Evolutionary conservation across 148 eudicot species (phyloP).

Genomic region (Rhododendron kiyosumense): DNA sequence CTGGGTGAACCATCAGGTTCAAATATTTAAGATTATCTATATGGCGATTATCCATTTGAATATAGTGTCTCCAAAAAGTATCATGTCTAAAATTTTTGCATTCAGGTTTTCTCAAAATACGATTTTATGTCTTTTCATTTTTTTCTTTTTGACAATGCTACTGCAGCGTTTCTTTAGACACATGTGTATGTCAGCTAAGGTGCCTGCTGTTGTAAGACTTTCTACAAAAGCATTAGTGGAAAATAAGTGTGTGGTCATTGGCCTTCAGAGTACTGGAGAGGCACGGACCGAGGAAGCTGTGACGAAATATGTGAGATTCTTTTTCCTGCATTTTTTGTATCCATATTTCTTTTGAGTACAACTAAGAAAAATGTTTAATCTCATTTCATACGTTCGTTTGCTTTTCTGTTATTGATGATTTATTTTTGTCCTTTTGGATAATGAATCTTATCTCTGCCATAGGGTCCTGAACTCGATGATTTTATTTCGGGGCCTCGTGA

Average conservation of each 20-base stretch:
- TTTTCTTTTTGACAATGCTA: slow-evolving; percentile 10
- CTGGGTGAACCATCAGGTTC: slow-evolving; percentile 99
- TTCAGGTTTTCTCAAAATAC: slow-evolving; percentile 6
- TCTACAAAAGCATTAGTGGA: slow-evolving; percentile 68
- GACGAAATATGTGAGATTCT: slow-evolving; percentile 70
- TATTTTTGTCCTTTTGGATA: background rate
- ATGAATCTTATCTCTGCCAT: slow-evolving; percentile 7
- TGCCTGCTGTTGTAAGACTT: slow-evolving; percentile 73
- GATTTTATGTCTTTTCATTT: slow-evolving; percentile 4
- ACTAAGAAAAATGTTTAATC: background rate
- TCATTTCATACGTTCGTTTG: background rate
- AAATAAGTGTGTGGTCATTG: slow-evolving; percentile 78
- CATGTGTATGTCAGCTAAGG: slow-evolving; percentile 98
- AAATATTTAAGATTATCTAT: background rate
- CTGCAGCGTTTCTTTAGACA: slow-evolving; percentile 93
- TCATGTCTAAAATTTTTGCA: background rate
- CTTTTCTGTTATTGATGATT: slow-evolving; percentile 13
- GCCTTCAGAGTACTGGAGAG: slow-evolving; percentile 98
- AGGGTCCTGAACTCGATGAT: slow-evolving; percentile 97
- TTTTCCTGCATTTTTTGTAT: background rate
- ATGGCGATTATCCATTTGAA: background rate
- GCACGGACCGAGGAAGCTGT: slow-evolving; percentile 98
- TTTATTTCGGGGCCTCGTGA: slow-evolving; percentile 97
- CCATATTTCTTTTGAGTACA: background rate
- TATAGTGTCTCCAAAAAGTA: background rate